Base-by-base conservation (phyloP, 108 stramenopile species). In the Cyclotella cryptica region DNA sequence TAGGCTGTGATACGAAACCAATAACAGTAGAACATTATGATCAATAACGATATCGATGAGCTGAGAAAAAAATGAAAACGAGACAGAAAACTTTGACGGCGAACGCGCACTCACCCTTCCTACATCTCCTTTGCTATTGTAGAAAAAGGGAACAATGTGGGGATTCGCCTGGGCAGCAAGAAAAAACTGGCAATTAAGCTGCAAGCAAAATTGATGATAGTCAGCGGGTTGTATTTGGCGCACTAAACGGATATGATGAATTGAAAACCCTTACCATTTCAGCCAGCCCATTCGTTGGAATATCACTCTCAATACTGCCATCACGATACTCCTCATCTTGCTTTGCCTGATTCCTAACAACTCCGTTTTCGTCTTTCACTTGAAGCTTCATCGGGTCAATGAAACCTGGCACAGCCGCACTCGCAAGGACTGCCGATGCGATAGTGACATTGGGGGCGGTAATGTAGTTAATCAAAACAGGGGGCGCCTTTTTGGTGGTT, bases 381-480 rank as follows among this genome's bases (percentile, higher is more conserved):
- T 84, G 83, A 13, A 97, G 88, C 44, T 80, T 80, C 78, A 94
- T 91, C 2, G 96, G 81, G 52, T 93, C 84, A 52, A 98, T 88
- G 76, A 98, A 97, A 11, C 96, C 96, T n/a, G 99, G 99, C 5
- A 98, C 96, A 39, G 96, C 92, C 3, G 91, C 91, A 73, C 87
- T 88, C 17, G 92, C 92, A 19, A 92, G 66, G 44, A 97, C 90
- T 10, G 99, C 99, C 52, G 93, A 94, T 45, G 92, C 93, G 44
- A 99, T 93, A 19, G 89, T 84, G 35, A 99, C 96, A 75, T 99
- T 93, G 15, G 99, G 99, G 9, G 98, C 95, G 47, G 94, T 96
- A 49, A 98, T 89, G 78, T 99, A 92, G 80, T 98, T 99, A 24
- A 99, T 81, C 12, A 99, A 81, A 10, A 97, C 89, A 3, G 99